These are phyloP conservation scores for Diaporthe sp. DNA, from an alignment of 2,329 filamentous ascomycete species.

Conservation along the genomic window DNA sequence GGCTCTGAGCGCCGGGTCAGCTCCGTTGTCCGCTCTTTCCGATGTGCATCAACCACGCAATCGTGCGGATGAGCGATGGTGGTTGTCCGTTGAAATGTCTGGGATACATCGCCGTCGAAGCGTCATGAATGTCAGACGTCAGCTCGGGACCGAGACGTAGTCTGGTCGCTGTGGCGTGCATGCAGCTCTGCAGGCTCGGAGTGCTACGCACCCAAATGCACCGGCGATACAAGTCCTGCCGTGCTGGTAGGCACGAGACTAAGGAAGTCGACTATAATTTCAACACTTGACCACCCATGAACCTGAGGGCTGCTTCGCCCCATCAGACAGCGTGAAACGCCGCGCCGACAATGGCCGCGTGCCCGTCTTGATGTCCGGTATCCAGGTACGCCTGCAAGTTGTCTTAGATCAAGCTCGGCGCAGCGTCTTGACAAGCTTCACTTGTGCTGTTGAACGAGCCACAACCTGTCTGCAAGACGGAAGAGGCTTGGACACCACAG, in stretches of 20 bases:
- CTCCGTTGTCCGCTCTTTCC: slow-evolving; percentile 5
- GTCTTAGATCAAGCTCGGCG: neutral
- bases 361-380: neutral
- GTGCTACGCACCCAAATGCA: neutral
- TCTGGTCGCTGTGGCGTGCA: slow-evolving; percentile 1
- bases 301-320: neutral
- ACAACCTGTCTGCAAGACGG: neutral
- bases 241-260: neutral
- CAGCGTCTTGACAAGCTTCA: neutral
- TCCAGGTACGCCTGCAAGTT: neutral
- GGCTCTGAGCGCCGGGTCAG: neutral
- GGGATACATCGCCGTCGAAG: neutral
- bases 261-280: neutral
- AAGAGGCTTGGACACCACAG: neutral
- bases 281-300: neutral
- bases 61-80: neutral
- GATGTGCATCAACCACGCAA: neutral
- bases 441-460: neutral
- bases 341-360: neutral
- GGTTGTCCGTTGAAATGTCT: neutral
- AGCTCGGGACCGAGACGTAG: slow-evolving; percentile 4
- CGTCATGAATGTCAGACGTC: neutral
- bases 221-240: neutral
- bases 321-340: neutral
- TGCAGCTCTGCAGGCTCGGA: neutral